phyloP scores from a whole-genome alignment of 1,139 yeast genomes.

The Yamadazyma songkhlaensis region DNA sequence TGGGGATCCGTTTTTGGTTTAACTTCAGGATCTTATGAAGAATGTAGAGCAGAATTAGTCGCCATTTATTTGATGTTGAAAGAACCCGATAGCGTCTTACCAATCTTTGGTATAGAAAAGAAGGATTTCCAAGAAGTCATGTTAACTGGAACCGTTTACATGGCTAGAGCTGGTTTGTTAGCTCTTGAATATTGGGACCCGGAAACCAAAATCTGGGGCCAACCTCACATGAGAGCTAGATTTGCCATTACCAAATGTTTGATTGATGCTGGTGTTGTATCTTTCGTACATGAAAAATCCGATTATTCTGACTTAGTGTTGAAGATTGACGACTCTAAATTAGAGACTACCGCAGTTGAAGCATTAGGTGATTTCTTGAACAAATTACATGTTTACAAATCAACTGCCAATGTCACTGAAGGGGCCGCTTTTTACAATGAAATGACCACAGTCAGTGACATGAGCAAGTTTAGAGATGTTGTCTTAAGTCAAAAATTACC shows the following conservation, averaged over 20 bases:
- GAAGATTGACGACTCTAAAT: conserved; percentile 56
- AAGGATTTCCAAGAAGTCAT: conserved; percentile 61
- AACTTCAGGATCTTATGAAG: conserved; percentile 84
- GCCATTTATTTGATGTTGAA: conserved; percentile 79
- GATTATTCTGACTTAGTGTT: conserved; percentile 59
- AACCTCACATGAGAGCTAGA: conserved; percentile 94
- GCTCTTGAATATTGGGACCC: conserved; percentile 91
- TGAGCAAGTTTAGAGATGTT: conserved; percentile 62
- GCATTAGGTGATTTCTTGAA: conserved; percentile 71
- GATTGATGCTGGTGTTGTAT: conserved; percentile 64
- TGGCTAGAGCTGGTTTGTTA: conserved; percentile 85
- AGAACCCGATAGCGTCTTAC: conserved; percentile 53
- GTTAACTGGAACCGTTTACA: conserved; percentile 65
- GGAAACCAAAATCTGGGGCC: conserved; percentile 79
- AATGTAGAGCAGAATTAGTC: conserved; percentile 88
- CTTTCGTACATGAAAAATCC: conserved; percentile 43
- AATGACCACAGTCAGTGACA: conserved; percentile 66
- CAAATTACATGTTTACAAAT: conserved; percentile 73
- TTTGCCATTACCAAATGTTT: conserved; percentile 78
- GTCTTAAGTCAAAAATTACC: conserved; percentile 75
- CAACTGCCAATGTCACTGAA: conserved; percentile 64
- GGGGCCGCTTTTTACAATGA: conserved; percentile 65
- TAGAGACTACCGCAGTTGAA: conserved; percentile 64
- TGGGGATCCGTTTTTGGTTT: conserved; percentile 88
- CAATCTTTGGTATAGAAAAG: conserved; percentile 65